Evolutionary conservation across 495 filamentous ascomycete species (phyloP).

Genomic region (Aspergillus sclerotioniger): DNA sequence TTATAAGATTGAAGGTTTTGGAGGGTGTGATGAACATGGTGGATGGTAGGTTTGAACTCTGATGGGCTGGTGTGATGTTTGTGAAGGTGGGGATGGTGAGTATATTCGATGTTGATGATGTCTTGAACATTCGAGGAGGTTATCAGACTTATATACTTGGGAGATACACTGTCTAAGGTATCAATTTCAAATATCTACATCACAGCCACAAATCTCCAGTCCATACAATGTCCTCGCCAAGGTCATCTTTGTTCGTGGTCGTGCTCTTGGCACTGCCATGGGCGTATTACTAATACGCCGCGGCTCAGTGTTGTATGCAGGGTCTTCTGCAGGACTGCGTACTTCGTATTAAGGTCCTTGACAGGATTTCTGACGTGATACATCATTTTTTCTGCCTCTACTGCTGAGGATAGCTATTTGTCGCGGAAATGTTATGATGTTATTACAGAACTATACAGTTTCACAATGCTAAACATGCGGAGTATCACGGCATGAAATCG

Average conservation of each 20-base stretch:
- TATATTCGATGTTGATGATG: neutral
- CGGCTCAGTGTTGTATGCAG: conserved; percentile 1
- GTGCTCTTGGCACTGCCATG: neutral
- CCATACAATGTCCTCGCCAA: neutral
- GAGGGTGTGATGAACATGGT: conserved; percentile 18
- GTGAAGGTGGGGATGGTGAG: neutral
- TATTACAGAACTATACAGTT: neutral
- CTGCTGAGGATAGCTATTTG: neutral
- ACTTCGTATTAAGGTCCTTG: no score
- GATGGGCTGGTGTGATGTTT: neutral
- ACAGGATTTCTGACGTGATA: no score
- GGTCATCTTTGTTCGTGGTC: neutral
- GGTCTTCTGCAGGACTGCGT: neutral
- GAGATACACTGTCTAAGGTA: neutral
- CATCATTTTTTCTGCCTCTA: neutral
- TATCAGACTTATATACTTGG: no score
- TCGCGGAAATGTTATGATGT: neutral
- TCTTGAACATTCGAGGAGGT: neutral
- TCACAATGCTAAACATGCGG: no score
- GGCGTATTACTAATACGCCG: conserved; percentile 25
- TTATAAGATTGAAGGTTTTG: conserved; percentile 14
- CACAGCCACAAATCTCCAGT: conserved; percentile 10
- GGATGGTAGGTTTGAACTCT: neutral
- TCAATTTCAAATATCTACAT: conserved; percentile 9
- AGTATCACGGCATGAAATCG: conserved; percentile 2